A percentile compares a stretch with the other conserved stretches of the same genome.
Evolutionary conservation across 2,329 filamentous ascomycete species (phyloP).

Genomic region (Cladophialophora carrionii): DNA sequence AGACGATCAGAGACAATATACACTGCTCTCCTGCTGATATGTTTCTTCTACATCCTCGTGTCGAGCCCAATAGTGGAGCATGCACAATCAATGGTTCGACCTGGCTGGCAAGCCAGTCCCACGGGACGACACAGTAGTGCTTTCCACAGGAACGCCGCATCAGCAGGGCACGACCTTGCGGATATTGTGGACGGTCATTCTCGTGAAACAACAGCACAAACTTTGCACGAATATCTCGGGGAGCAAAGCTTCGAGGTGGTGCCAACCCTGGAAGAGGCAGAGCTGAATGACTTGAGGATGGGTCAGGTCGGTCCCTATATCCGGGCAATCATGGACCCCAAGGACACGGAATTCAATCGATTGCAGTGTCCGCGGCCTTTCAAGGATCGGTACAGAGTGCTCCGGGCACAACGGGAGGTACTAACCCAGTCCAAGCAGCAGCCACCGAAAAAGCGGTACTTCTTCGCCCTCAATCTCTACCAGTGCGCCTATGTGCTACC

Average conservation of each 20-base stretch:
- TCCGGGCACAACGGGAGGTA: background rate
- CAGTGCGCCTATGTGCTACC: conserved; percentile 54
- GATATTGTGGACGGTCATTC: background rate
- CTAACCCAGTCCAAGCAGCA: background rate
- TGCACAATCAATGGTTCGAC: background rate
- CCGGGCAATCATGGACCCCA: conserved; percentile 23
- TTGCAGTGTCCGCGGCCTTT: conserved; percentile 14
- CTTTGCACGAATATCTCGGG: background rate
- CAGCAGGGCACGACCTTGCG: background rate
- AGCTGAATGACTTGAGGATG: conserved; percentile 12
- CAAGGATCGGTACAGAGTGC: conserved; percentile 10
- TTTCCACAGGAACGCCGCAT: background rate
- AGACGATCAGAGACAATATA: conserved; percentile 14
- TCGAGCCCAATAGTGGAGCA: conserved; percentile 9
- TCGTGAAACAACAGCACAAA: background rate
- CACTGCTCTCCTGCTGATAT: conserved; percentile 6
- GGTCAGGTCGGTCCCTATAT: conserved; percentile 15
- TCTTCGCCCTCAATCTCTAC: conserved; percentile 59
- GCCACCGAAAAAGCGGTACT: conserved; percentile 43
- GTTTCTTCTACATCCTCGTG: conserved; percentile 13
- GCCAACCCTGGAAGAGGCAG: background rate
- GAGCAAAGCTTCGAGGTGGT: background rate
- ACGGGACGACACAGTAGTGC: background rate
- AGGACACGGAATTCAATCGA: conserved; percentile 15
- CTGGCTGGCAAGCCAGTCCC: background rate